These are phyloP conservation scores for Coleophoma cylindrospora DNA, from an alignment of 2,329 filamentous ascomycete species.

Conservation along the genomic window DNA sequence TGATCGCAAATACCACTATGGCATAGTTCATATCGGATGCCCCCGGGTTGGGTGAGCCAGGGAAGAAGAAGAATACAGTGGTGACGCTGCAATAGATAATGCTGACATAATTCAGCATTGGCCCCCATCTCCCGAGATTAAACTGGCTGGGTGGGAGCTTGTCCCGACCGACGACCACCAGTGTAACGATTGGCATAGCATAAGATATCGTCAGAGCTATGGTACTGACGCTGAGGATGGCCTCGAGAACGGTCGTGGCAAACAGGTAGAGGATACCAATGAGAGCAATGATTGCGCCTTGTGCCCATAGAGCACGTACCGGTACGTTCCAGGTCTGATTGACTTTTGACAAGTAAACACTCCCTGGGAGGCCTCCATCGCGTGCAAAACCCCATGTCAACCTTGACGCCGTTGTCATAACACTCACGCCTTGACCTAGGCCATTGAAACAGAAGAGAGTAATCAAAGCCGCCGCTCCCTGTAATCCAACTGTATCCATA, in stretches of 20 bases:
- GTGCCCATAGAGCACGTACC: slow-evolving; percentile 44
- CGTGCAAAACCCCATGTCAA: slow-evolving; percentile 51
- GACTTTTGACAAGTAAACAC: slow-evolving; percentile 37
- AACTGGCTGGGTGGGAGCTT: slow-evolving; percentile 40
- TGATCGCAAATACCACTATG: slow-evolving; percentile 50
- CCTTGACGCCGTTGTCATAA: slow-evolving; percentile 45
- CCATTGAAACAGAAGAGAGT: slow-evolving; percentile 51
- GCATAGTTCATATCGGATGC: slow-evolving; percentile 51
- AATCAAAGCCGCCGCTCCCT: slow-evolving; percentile 39
- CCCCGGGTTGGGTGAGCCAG: slow-evolving; percentile 36
- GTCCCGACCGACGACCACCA: slow-evolving; percentile 46
- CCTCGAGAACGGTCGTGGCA: slow-evolving; percentile 45
- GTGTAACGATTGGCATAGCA: slow-evolving; percentile 41
- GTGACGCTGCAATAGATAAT: slow-evolving; percentile 46
- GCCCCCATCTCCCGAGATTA: slow-evolving; percentile 38
- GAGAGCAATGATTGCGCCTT: slow-evolving; percentile 38
- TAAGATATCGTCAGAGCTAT: slow-evolving; percentile 50
- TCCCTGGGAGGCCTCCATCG: slow-evolving; percentile 42
- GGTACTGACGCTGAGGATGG: slow-evolving; percentile 50
- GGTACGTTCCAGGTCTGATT: slow-evolving; percentile 47
- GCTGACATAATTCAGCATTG: slow-evolving; percentile 41
- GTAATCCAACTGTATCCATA: slow-evolving; percentile 31
- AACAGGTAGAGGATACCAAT: slow-evolving; percentile 53
- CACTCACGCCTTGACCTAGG: slow-evolving; percentile 45
- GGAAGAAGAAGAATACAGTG: slow-evolving; percentile 52